Base-by-base conservation (phyloP, 2,329 filamentous ascomycete genomes). In the Hypoxylon sp. region DNA sequence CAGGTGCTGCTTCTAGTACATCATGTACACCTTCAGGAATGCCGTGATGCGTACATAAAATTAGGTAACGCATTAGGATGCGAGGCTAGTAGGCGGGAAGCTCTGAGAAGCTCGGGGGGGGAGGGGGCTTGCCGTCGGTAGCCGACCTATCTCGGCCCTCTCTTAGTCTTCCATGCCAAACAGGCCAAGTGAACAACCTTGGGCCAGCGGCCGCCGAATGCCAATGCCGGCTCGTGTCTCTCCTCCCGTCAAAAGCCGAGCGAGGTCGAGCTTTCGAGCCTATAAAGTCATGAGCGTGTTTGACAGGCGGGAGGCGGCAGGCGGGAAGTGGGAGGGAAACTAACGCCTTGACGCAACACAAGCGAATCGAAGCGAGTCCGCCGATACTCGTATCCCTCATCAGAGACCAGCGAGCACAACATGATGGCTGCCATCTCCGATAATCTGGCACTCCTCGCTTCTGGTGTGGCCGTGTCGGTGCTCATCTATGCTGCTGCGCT, bases 401-500 rank as follows among this genome's bases (percentile, higher is more conserved):
- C n/a, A 11, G 8, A 26, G 21, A 17, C 18, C 10, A 37, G 15
- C 3, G 20, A 13, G 9, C 10, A n/a, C n/a, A 27, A 15, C n/a
- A 55, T 23, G n/a, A 48, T 49, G 41, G 24, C 20, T 9, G 50
- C 33, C 43, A 48, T 46, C 31, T 15, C 49, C 23, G 13, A 37
- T 10, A 31, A 58, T 45, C 15, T 51, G 17, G 17, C 41, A 24
- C 47, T 56, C 21, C 29, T 58, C 8, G 45, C 50, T 11, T 49
- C 55, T 29, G 42, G 58, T 31, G 43, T 40, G 15, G 37, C 45
- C 23, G 52, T 46, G 38, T 42, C 61, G 38, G 48, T 10, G 20
- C 47, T 56, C 20, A 15, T 59, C 18, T 64, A 61, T 56, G 61
- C 46, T 20, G 23, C 54, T 50, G 73, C 72, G 35, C 66, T 85